Percentiles rank a stretch among this genome's conserved stretches.
These are phyloP conservation scores for Parastagonospora nodorum DNA, from an alignment of 2,329 filamentous ascomycete species.

Conservation along the genomic window DNA sequence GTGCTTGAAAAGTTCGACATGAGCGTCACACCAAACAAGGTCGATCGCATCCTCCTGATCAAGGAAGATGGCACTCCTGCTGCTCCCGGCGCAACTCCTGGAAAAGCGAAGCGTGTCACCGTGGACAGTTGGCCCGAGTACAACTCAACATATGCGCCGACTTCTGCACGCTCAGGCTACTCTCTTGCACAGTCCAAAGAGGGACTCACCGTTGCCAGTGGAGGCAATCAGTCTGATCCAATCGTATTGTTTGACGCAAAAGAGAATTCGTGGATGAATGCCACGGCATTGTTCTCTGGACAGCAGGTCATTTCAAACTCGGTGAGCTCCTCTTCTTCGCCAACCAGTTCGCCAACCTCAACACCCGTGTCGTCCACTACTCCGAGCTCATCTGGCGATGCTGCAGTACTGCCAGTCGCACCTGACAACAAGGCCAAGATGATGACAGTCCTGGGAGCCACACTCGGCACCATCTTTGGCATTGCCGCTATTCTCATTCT, in stretches of 20 bases:
- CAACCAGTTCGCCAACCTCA: constrained; percentile 22
- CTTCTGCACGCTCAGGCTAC: constrained; percentile 67
- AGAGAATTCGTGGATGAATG: constrained; percentile 78
- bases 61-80: constrained; percentile 61
- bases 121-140: constrained; percentile 75
- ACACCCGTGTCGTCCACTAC: constrained; percentile 27
- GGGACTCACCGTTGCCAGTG: constrained; percentile 77
- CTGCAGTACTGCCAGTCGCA: constrained; percentile 30
- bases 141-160: constrained; percentile 74
- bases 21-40: constrained; percentile 72
- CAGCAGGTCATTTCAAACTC: constrained; percentile 41
- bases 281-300: constrained; percentile 65
- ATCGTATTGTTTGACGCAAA: constrained; percentile 78
- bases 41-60: constrained; percentile 71
- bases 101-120: constrained; percentile 60
- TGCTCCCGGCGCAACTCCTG: constrained; percentile 55
- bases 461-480: constrained; percentile 80
- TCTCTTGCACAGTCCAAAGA: constrained; percentile 70
- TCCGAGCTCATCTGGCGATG: constrained; percentile 35
- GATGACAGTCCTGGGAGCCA: constrained; percentile 74
- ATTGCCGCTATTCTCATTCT: constrained; percentile 72
- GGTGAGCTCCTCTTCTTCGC: constrained; percentile 43
- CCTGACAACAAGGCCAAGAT: constrained; percentile 54
- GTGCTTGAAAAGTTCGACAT: constrained; percentile 80
- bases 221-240: constrained; percentile 67